A percentile compares a stretch with the other conserved stretches of the same genome.
These are phyloP conservation scores for Phylloporus scabripes DNA, from an alignment of 768 basidiomycete species.

Conservation along the genomic window DNA sequence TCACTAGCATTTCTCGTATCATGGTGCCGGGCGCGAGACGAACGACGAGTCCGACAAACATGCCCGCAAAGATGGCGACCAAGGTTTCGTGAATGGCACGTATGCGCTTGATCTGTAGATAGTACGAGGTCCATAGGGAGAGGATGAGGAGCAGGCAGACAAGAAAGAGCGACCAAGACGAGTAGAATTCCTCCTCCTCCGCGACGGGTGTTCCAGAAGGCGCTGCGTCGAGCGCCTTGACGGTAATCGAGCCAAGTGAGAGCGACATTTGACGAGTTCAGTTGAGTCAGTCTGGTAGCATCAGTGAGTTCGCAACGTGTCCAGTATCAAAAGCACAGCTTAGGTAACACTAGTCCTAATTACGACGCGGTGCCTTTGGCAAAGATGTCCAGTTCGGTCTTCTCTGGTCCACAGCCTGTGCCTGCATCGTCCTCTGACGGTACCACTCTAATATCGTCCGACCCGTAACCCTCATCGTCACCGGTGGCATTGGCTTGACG, in stretches of 20 bases:
- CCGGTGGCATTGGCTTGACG: slow-evolving; percentile 8
- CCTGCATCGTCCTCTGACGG: slow-evolving; percentile 1
- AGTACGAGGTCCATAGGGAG: slow-evolving; percentile 95
- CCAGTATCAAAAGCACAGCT: background rate
- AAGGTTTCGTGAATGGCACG: slow-evolving; percentile 94
- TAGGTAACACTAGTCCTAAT: slow-evolving; percentile 14
- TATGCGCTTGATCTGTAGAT: slow-evolving; percentile 95
- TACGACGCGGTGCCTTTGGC: slow-evolving; percentile 13
- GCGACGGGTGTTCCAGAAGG: slow-evolving; percentile 37
- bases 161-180: slow-evolving; percentile 91
- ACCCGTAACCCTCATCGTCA: slow-evolving; percentile 29
- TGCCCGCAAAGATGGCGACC: slow-evolving; percentile 92
- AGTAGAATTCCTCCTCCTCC: slow-evolving; percentile 87
- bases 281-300: slow-evolving; percentile 1
- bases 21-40: slow-evolving; percentile 87
- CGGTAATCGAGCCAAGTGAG: slow-evolving; percentile 32
- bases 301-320: background rate
- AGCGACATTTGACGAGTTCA: slow-evolving; percentile 32
- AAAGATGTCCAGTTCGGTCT: slow-evolving; percentile 23
- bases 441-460: slow-evolving; percentile 18
- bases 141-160: slow-evolving; percentile 89
- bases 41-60: slow-evolving; percentile 90
- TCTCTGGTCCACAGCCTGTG: slow-evolving; percentile 5
- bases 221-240: slow-evolving; percentile 19
- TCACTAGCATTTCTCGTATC: slow-evolving; percentile 96